Conservation (phyloP, 164 flowering plant genomes). For the Buxus sempervirens region DNA sequence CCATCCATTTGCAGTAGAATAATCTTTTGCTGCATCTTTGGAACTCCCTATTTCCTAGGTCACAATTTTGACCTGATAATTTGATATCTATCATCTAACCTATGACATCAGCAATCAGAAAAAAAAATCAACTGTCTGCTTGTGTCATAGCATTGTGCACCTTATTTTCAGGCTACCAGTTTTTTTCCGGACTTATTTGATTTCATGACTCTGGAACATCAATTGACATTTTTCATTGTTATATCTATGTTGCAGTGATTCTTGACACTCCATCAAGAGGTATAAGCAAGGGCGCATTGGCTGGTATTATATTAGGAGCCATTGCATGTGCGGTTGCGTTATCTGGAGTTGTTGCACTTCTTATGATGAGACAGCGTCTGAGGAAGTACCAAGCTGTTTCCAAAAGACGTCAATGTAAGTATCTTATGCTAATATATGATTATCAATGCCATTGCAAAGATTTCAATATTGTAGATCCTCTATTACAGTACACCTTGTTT, state of each 20-base stretch:
- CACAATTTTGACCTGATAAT: not conserved
- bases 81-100: not conserved
- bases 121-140: not conserved
- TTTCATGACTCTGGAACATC: not conserved
- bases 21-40: not conserved
- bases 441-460: not conserved
- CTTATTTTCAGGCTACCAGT: not conserved
- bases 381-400: conserved; percentile 27
- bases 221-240: not conserved
- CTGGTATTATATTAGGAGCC: conserved; percentile 54
- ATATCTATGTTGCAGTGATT: conserved; percentile 25
- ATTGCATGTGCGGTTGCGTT: conserved; percentile 45
- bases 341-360: conserved; percentile 47
- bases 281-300: conserved; percentile 57
- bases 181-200: not conserved
- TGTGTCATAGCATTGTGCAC: not conserved
- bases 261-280: conserved; percentile 28
- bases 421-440: not conserved
- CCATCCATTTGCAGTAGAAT: no score
- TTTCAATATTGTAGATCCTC: not conserved
- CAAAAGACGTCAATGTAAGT: conserved; percentile 53
- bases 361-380: conserved; percentile 34
- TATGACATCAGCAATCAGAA: not conserved
- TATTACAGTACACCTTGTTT: not conserved
- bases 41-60: not conserved